Evolutionary conservation across 2,329 filamentous ascomycete species (phyloP), one percentile per base, ranked within the genome.

Genomic region (Xylariaceae sp.): DNA sequence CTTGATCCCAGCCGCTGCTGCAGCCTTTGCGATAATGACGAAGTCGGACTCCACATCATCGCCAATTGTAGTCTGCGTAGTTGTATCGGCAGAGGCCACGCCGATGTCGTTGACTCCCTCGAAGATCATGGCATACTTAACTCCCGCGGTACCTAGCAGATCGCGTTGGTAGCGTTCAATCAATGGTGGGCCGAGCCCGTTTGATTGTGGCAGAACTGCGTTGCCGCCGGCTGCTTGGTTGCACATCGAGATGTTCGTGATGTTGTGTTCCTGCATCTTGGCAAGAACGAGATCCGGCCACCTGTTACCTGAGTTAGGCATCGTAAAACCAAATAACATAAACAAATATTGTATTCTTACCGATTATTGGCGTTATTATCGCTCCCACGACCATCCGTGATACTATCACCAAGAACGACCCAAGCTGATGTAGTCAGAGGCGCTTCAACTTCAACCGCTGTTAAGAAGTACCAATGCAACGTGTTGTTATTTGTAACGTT

Each of bases 141-240:
- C 74, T 4, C 77, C 77, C 0, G 75, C 69, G 23, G 80, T 76
- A 0, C 74, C 62, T 2, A 86, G 69, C 2, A 83, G 75, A 57
- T 86, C 83, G n/a, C 82, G 74, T 57, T 83, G 75, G 50, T 85
- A 74, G 4, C 82, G 76, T 33, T 72, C 68, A 23, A 84, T 65
- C 1, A 79, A 73, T 29, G 77, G 79, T 3, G 83, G 83, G 0
- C 83, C 82, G 0, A 84, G 69, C 0, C 82, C 78, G 41, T 32
- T 32, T 16, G 27, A 32, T 16, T 83, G 80, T 8, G 67, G 65
- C 1, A 86, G 71, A 2, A 86, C 72, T 0, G 80, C 68, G 62
- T 86, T 86, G n/a, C 83, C 83, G 36, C 83, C 83, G 1, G 82
- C 82, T 2, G 82, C 83, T 63, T 85, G 77, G 65, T 86, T 86